Evolutionary conservation across 257 asterid species (phyloP).

Genomic region (Echites panduratus): DNA sequence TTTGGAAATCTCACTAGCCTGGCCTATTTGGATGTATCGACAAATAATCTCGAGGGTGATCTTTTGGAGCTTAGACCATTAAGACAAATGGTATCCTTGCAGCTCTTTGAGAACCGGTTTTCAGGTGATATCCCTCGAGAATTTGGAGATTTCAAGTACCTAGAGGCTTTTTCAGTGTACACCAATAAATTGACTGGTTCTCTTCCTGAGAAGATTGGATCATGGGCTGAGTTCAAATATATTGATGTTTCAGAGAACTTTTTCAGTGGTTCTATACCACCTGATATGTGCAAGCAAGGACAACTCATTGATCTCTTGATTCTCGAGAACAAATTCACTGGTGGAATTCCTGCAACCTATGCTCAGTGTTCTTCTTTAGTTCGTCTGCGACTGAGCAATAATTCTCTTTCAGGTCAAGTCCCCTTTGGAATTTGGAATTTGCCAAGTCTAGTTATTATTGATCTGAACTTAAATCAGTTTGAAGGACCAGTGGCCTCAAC

Average conservation of each 20-base stretch:
- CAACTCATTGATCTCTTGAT: slow-evolving; percentile 23
- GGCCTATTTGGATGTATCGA: slow-evolving; percentile 26
- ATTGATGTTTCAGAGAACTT: slow-evolving; percentile 40
- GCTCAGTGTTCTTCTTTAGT: slow-evolving; percentile 28
- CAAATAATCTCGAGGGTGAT: slow-evolving; percentile 33
- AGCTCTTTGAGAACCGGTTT: slow-evolving; percentile 35
- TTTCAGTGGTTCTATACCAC: slow-evolving; percentile 35
- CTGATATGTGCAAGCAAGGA: slow-evolving; percentile 41
- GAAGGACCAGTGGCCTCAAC: slow-evolving; percentile 34
- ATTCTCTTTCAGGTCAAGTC: slow-evolving; percentile 37
- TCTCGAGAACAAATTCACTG: slow-evolving; percentile 36
- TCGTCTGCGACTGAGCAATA: slow-evolving; percentile 32
- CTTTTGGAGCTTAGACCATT: slow-evolving; percentile 33
- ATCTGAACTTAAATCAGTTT: slow-evolving; percentile 30
- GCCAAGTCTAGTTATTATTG: slow-evolving; percentile 29
- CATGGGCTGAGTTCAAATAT: slow-evolving; percentile 27
- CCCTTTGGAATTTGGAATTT: slow-evolving; percentile 39
- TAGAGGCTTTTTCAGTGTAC: slow-evolving; percentile 27
- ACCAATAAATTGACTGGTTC: slow-evolving; percentile 30
- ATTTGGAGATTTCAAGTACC: slow-evolving; percentile 34
- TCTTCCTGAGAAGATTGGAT: slow-evolving; percentile 38
- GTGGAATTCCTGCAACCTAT: slow-evolving; percentile 34
- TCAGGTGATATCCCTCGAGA: slow-evolving; percentile 39
- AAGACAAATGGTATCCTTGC: slow-evolving; percentile 24
- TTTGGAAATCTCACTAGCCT: slow-evolving; percentile 34